These are phyloP conservation scores for Penicillium nordicum DNA, from an alignment of 2,329 filamentous ascomycete species.

Conservation along the genomic window DNA sequence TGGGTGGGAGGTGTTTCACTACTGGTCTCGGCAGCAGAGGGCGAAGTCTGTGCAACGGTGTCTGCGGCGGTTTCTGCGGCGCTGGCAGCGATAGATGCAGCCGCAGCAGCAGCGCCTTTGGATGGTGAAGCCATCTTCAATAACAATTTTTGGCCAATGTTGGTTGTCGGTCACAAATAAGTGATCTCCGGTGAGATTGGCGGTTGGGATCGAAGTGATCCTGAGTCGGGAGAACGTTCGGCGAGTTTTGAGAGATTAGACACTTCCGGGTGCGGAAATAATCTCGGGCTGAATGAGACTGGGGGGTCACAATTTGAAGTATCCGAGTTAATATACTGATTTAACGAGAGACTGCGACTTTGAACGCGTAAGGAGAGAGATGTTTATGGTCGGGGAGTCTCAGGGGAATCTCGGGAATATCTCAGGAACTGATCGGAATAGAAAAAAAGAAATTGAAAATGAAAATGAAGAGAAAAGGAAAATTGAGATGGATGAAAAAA, in stretches of 20 bases:
- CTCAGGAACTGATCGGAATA: slow-evolving; percentile 1
- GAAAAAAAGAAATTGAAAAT: slow-evolving; percentile 3
- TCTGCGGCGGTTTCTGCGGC: not conserved
- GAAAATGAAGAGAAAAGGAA: slow-evolving; percentile 4
- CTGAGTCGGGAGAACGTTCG: slow-evolving; percentile 1
- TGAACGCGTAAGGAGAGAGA: slow-evolving; percentile 13
- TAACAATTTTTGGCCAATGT: not conserved
- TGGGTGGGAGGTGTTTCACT: not conserved
- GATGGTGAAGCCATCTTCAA: not conserved
- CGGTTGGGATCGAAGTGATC: slow-evolving; percentile 9
- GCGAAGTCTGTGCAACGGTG: not conserved
- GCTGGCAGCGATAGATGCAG: not conserved
- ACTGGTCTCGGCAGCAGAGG: not conserved
- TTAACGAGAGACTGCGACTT: slow-evolving; percentile 15
- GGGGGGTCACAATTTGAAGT: not conserved
- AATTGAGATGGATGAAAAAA: slow-evolving; percentile 2
- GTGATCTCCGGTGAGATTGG: not conserved
- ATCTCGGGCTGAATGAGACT: not conserved
- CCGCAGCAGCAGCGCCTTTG: not conserved
- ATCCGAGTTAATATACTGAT: slow-evolving; percentile 5
- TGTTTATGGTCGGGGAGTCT: slow-evolving; percentile 5
- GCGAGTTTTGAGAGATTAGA: slow-evolving; percentile 1
- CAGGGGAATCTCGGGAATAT: slow-evolving; percentile 14
- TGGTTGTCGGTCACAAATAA: not conserved
- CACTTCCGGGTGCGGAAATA: not conserved